Evolutionary conservation across 208 protist species (phyloP).

Genomic region (Trichomonas gallinae): DNA sequence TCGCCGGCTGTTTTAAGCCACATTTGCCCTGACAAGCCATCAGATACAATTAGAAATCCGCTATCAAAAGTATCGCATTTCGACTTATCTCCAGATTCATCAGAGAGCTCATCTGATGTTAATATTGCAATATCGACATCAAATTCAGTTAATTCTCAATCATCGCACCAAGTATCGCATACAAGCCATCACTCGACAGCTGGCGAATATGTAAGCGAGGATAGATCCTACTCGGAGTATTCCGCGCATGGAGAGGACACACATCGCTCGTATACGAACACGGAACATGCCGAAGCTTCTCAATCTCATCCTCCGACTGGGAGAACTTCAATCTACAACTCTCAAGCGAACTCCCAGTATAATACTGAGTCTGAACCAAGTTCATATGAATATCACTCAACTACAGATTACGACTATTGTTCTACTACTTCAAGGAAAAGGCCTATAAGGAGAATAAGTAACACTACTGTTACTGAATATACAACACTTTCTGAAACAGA

Average conservation of each 20-base stretch:
- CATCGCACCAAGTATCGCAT: background rate
- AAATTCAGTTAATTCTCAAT: background rate
- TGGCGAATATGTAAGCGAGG: background rate
- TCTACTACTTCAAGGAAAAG: background rate
- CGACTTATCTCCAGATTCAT: background rate
- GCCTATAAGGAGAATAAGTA: background rate
- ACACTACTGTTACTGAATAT: background rate
- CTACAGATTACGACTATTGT: background rate
- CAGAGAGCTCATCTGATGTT: background rate
- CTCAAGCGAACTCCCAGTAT: background rate
- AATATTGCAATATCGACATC: background rate
- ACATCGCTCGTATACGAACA: background rate
- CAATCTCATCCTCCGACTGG: background rate
- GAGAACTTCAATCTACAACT: background rate
- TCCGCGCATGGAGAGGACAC: background rate
- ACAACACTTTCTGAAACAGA: background rate
- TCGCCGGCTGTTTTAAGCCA: background rate
- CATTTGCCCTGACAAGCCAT: background rate
- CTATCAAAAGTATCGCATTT: background rate
- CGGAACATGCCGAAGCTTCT: background rate
- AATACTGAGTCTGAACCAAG: background rate
- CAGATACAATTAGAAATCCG: background rate
- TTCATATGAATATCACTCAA: background rate
- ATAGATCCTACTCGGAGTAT: background rate
- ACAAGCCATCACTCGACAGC: background rate